Base-by-base conservation (phyloP, 805 yeast genomes). In the Sugiyamaella americana region DNA sequence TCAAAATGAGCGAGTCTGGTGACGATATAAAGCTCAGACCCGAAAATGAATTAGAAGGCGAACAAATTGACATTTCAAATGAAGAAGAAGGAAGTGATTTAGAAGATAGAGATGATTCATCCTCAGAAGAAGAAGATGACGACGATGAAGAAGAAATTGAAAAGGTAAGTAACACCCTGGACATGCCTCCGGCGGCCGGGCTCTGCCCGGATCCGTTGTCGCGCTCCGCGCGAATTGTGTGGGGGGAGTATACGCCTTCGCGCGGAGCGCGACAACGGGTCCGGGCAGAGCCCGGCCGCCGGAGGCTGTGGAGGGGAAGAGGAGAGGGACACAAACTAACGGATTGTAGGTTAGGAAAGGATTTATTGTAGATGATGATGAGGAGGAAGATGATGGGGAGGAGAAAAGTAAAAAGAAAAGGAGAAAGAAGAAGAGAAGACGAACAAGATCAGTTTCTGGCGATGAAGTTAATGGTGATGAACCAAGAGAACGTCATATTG, bases 131-230 rank as follows among this genome's bases (percentile, higher is more conserved):
- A 51, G 97, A 88, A 36, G 95, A 85, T 5, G 95, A 86, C 24
- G 96, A 87, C 24, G 95, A 88, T 59, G 96, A 84, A 59, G 96
- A 89, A 54, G 97, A 89, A 59, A 79, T 84, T 40, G 76, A 82
- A 54, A 78, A 77, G 57, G 66, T 62, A 39, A 37, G 59, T 45
- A n/a, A n/a, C n/a, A n/a, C n/a, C n/a, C n/a, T n/a, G n/a, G n/a
- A n/a, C n/a, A n/a, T n/a, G n/a, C n/a, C n/a, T n/a, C n/a, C n/a
- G n/a, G n/a, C n/a, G n/a, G n/a, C n/a, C n/a, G n/a, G n/a, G n/a
- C n/a, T n/a, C n/a, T n/a, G n/a, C n/a, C n/a, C n/a, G n/a, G n/a
- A n/a, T n/a, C n/a, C n/a, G n/a, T n/a, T n/a, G n/a, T n/a, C n/a
- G n/a, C n/a, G n/a, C n/a, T n/a, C n/a, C n/a, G n/a, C n/a, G n/a